Percentiles rank a stretch among this genome's conserved stretches.
Evolutionary conservation across 805 yeast genomes (phyloP).

Genomic region (Yueomyces sinensis): DNA sequence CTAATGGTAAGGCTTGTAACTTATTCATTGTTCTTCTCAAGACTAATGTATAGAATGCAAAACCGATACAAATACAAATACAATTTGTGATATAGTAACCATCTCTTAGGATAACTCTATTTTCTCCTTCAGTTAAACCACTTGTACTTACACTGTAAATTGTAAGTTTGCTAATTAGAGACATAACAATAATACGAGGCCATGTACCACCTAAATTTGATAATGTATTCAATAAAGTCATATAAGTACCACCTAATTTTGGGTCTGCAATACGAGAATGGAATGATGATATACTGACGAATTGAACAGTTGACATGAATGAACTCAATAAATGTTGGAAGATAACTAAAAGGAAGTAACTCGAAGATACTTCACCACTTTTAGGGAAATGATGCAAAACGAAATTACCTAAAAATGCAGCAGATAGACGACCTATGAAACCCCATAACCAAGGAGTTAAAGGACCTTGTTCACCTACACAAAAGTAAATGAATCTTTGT

Average conservation of each 20-base stretch:
- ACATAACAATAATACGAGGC: conserved; percentile 78
- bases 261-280: conserved; percentile 96
- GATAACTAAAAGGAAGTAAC: conserved; percentile 60
- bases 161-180: conserved; percentile 70
- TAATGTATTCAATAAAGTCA: conserved; percentile 89
- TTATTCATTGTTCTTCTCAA: conserved; percentile 46
- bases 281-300: conserved; percentile 88
- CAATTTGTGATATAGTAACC: conserved; percentile 76
- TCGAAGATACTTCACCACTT: conserved; percentile 30
- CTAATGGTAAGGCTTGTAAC: conserved; percentile 59
- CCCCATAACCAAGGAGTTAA: conserved; percentile 85
- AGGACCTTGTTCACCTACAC: conserved; percentile 35
- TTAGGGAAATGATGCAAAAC: conserved; percentile 63
- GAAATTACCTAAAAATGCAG: conserved; percentile 65
- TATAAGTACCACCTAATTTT: conserved; percentile 89
- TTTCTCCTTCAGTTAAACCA: background rate
- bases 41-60: conserved; percentile 49
- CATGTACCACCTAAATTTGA: conserved; percentile 95
- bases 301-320: conserved; percentile 89
- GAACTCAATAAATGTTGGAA: conserved; percentile 75
- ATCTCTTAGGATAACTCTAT: conserved; percentile 35
- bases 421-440: conserved; percentile 63
- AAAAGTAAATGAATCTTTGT: background rate
- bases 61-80: conserved; percentile 57
- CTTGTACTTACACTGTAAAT: conserved; percentile 27